phyloP scores from a whole-genome alignment of 768 basidiomycete genomes.

The Auricularia sp. region DNA sequence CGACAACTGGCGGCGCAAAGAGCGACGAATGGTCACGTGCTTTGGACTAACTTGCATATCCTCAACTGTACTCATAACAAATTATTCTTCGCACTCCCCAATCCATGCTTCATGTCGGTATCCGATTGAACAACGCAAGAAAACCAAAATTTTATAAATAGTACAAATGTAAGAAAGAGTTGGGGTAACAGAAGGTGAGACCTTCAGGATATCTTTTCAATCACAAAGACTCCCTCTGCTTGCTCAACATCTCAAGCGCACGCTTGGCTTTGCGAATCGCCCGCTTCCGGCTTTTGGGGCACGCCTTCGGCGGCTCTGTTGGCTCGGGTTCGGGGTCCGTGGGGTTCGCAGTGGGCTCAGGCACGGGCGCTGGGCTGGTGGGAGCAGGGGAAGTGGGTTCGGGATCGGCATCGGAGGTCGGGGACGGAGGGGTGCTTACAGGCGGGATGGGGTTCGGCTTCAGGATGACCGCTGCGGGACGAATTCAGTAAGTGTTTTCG shows the following conservation, averaged over 20 bases:
- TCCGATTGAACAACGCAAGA: background rate
- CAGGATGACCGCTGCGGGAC: too few species aligned
- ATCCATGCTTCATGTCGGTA: too few species aligned
- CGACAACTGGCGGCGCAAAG: background rate
- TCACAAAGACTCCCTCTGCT: background rate
- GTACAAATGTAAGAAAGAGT: background rate
- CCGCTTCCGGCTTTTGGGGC: constrained; percentile 4
- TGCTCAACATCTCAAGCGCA: background rate
- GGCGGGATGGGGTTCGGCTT: too few species aligned
- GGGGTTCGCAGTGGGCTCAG: background rate
- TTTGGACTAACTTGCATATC: background rate
- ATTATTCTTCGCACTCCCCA: too few species aligned
- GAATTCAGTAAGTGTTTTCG: too few species aligned
- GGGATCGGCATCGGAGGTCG: background rate
- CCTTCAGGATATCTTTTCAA: background rate
- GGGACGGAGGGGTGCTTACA: too few species aligned
- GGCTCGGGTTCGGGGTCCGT: background rate
- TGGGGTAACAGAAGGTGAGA: background rate
- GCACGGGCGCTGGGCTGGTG: background rate
- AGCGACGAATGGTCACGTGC: constrained; percentile 1
- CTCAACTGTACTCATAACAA: too few species aligned
- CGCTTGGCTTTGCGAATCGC: constrained; percentile 3
- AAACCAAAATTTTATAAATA: background rate
- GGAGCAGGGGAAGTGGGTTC: background rate
- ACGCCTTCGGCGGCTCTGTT: background rate